Evolutionary conservation across 495 filamentous ascomycete species (phyloP).

Genomic region (Penicillium angulare): DNA sequence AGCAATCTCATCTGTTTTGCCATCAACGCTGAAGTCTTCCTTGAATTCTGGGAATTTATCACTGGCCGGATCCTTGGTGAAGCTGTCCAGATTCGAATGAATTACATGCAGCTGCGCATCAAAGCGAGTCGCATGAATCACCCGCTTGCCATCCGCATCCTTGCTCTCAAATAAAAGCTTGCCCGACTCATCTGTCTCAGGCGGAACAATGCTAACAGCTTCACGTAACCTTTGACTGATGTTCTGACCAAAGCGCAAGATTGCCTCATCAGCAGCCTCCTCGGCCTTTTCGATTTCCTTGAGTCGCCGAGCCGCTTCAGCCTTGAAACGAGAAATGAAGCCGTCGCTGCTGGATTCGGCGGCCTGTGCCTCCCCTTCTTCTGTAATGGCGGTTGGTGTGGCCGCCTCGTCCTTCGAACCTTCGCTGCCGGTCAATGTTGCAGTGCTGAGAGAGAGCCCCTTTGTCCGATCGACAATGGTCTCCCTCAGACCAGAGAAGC

Average conservation of each 20-base stretch:
- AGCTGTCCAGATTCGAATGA: slow-evolving; percentile 81
- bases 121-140: slow-evolving; percentile 90
- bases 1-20: slow-evolving; percentile 81
- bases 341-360: slow-evolving; percentile 65
- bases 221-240: slow-evolving; percentile 88
- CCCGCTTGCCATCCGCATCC: slow-evolving; percentile 82
- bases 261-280: slow-evolving; percentile 95
- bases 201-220: slow-evolving; percentile 84
- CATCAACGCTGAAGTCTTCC: slow-evolving; percentile 73
- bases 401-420: slow-evolving; percentile 32
- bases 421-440: slow-evolving; percentile 24
- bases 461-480: slow-evolving; percentile 70
- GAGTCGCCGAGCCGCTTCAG: slow-evolving; percentile 78
- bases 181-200: slow-evolving; percentile 40
- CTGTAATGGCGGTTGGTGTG: slow-evolving; percentile 35
- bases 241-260: slow-evolving; percentile 88
- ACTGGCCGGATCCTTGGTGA: slow-evolving; percentile 75
- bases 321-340: slow-evolving; percentile 78
- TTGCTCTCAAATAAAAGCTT: slow-evolving; percentile 86
- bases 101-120: slow-evolving; percentile 96
- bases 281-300: slow-evolving; percentile 93
- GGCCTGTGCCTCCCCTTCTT: slow-evolving; percentile 50
- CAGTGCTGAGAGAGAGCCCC: slow-evolving; percentile 63
- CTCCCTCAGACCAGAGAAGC: slow-evolving; percentile 70
- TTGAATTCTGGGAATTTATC: slow-evolving; percentile 74